Conservation (phyloP, 495 filamentous ascomycete genomes). For the Podospora bellae-mahoneyi region DNA sequence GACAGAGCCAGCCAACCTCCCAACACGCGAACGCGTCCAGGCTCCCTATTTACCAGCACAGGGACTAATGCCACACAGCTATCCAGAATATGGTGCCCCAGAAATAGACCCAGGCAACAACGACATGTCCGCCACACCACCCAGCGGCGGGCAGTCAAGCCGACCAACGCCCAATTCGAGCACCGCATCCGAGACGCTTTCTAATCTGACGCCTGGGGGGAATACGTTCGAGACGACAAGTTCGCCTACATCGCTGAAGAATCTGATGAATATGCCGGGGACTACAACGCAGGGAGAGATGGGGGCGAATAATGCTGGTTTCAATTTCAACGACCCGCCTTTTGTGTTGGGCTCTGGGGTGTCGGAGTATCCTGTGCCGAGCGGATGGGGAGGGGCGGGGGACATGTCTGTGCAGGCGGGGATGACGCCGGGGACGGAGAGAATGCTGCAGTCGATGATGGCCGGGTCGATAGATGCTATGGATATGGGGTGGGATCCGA, state of each 20-base stretch:
- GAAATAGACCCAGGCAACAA: constrained; percentile 31
- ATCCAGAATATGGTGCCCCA: constrained; percentile 17
- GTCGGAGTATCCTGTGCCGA: constrained; percentile 36
- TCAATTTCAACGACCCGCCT: constrained; percentile 34
- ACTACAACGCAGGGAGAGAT: constrained; percentile 25
- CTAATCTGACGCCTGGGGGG: constrained; percentile 34
- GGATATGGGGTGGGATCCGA: constrained; percentile 35
- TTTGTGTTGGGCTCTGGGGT: constrained; percentile 26
- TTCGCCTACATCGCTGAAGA: constrained; percentile 40
- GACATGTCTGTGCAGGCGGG: constrained; percentile 46
- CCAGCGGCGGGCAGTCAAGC: constrained; percentile 41
- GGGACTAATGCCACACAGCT: constrained; percentile 33
- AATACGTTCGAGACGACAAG: constrained; percentile 47
- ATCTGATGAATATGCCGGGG: constrained; percentile 23
- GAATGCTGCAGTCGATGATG: constrained; percentile 49
- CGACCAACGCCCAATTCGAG: constrained; percentile 53
- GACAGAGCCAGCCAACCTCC: constrained; percentile 28
- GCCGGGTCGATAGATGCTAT: constrained; percentile 41
- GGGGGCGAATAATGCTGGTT: constrained; percentile 25
- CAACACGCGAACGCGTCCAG: constrained; percentile 32
- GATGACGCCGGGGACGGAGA: constrained; percentile 50
- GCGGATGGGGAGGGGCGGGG: constrained; percentile 40
- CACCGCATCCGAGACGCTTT: constrained; percentile 41
- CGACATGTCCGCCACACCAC: constrained; percentile 38
- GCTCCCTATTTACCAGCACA: constrained; percentile 26